Percentiles rank a stretch among this genome's conserved stretches.
phyloP scores from a whole-genome alignment of 495 filamentous ascomycete genomes.

The Saxophila tyrrhenica region DNA sequence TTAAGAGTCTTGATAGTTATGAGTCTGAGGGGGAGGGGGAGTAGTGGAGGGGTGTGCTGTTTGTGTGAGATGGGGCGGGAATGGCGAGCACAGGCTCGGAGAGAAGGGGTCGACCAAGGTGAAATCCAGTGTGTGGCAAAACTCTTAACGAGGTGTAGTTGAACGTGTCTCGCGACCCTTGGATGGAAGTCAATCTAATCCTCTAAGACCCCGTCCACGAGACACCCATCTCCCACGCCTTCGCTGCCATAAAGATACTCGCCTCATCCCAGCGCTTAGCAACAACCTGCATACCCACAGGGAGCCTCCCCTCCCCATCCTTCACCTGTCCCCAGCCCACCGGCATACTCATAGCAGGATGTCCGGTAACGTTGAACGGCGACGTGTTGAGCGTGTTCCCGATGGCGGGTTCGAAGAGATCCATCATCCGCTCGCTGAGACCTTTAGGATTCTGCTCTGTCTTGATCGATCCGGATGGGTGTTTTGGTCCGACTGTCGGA shows the following conservation, averaged over 20 bases:
- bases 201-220: slow-evolving; percentile 1
- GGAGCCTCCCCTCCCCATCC: slow-evolving; percentile 36
- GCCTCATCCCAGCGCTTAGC: slow-evolving; percentile 42
- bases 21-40: too few relatives aligned
- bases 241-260: slow-evolving; percentile 40
- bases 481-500: slow-evolving; percentile 31
- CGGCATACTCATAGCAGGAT: slow-evolving; percentile 47
- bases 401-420: slow-evolving; percentile 21
- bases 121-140: too few relatives aligned
- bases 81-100: too few relatives aligned
- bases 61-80: too few relatives aligned
- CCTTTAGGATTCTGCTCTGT: slow-evolving; percentile 14
- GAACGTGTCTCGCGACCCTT: too few relatives aligned
- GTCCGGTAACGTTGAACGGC: slow-evolving; percentile 47
- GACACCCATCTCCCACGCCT: slow-evolving; percentile 37
- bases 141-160: too few relatives aligned
- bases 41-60: too few relatives aligned
- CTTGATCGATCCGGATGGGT: slow-evolving; percentile 3
- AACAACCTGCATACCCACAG: slow-evolving; percentile 49
- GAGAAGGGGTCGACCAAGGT: too few relatives aligned
- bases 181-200: too few relatives aligned
- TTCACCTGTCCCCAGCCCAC: slow-evolving; percentile 38
- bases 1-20: too few relatives aligned
- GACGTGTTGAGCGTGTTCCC: slow-evolving; percentile 45
- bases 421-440: slow-evolving; percentile 12